phyloP scores from a whole-genome alignment of 2,329 filamentous ascomycete species.

The Endoconidiophora laricicola region DNA sequence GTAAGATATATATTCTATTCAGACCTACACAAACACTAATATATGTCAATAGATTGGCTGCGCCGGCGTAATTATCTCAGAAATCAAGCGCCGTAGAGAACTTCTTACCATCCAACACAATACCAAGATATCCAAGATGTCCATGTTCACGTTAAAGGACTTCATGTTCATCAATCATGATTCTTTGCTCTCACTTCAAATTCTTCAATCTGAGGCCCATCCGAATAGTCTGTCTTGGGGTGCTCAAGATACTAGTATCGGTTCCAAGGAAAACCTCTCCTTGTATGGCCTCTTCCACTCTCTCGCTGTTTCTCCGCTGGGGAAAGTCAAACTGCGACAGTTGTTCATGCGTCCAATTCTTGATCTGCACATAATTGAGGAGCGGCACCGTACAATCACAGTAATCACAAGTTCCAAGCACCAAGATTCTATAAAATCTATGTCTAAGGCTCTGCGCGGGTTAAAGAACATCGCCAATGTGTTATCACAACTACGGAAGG shows the following conservation, averaged over 20 bases:
- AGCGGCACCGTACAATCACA: constrained; percentile 54
- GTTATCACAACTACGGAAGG: constrained; percentile 58
- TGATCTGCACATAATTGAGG: constrained; percentile 48
- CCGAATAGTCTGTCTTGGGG: constrained; percentile 50
- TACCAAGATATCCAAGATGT: constrained; percentile 46
- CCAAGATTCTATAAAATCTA: constrained; percentile 31
- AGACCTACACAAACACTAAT: not conserved
- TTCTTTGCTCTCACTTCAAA: constrained; percentile 66
- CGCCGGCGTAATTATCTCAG: constrained; percentile 68
- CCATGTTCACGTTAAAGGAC: constrained; percentile 55
- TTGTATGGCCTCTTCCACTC: constrained; percentile 69
- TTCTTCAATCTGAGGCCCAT: constrained; percentile 67
- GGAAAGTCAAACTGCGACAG: constrained; percentile 55
- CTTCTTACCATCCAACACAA: not conserved
- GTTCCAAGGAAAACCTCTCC: constrained; percentile 65
- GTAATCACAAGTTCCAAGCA: constrained; percentile 56
- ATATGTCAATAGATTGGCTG: constrained; percentile 50
- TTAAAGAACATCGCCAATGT: constrained; percentile 60
- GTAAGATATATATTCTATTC: constrained; percentile 24
- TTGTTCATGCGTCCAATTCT: constrained; percentile 66
- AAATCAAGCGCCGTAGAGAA: constrained; percentile 49
- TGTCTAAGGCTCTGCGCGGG: constrained; percentile 46
- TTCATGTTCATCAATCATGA: constrained; percentile 69
- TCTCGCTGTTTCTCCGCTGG: constrained; percentile 62
- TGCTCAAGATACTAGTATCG: constrained; percentile 24